phyloP scores from a whole-genome alignment of 2,329 filamentous ascomycete genomes.

The Penicillium sp. region DNA sequence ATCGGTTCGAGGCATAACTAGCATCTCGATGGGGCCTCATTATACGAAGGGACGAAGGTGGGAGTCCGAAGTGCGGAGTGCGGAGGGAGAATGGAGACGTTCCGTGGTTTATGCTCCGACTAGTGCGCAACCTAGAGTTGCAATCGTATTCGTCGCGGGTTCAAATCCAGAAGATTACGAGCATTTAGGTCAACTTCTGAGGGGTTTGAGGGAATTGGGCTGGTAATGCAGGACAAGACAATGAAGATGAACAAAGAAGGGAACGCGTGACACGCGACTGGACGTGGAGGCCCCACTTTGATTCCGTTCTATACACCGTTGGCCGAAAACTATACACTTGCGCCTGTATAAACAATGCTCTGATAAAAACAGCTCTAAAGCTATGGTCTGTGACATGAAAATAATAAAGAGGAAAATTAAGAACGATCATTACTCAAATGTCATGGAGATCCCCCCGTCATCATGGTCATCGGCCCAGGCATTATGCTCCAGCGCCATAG shows the following conservation, averaged over 20 bases:
- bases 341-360: background rate
- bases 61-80: background rate
- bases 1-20: constrained; percentile 25
- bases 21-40: constrained; percentile 25
- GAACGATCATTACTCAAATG: constrained; percentile 63
- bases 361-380: background rate
- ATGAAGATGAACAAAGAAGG: constrained; percentile 2
- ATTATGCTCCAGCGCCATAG: constrained; percentile 51
- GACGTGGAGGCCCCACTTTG: constrained; percentile 7
- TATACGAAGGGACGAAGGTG: background rate
- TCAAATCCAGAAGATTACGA: background rate
- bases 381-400: background rate
- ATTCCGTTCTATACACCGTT: constrained; percentile 8
- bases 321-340: constrained; percentile 9
- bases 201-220: background rate
- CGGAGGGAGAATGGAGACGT: background rate
- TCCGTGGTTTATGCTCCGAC: constrained; percentile 1
- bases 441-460: constrained; percentile 77
- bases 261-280: constrained; percentile 24
- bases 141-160: background rate
- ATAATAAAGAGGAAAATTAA: background rate
- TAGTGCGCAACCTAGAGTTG: background rate
- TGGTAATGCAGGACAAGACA: background rate
- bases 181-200: background rate
- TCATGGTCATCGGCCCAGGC: constrained; percentile 76